Evolutionary conservation across 495 filamentous ascomycete genomes (phyloP).

Genomic region (Xylaria bambusicola): DNA sequence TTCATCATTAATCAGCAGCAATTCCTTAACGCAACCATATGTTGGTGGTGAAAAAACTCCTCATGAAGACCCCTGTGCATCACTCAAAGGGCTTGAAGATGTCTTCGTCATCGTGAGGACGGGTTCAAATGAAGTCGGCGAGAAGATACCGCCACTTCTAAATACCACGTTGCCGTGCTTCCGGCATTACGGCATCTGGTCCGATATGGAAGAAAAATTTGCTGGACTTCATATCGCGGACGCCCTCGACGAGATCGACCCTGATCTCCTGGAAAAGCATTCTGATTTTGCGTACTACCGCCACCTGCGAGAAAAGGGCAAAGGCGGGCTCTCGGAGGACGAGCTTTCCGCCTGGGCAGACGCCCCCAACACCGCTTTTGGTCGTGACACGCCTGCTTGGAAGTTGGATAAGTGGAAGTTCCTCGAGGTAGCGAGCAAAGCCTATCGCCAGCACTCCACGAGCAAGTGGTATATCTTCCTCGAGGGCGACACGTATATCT

Average conservation of each 20-base stretch:
- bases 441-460: constrained; percentile 3
- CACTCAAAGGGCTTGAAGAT: constrained; percentile 8
- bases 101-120: constrained; percentile 17
- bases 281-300: constrained; percentile 14
- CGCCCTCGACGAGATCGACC: constrained; percentile 10
- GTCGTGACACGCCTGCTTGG: constrained; percentile 15
- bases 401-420: constrained; percentile 20
- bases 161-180: constrained; percentile 12
- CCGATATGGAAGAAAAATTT: constrained; percentile 14
- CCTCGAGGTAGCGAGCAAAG: constrained; percentile 12
- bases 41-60: neutral
- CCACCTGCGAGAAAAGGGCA: constrained; percentile 4
- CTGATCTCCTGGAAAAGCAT: constrained; percentile 2
- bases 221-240: constrained; percentile 7
- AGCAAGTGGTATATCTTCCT: constrained; percentile 15
- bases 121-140: constrained; percentile 7
- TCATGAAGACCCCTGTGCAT: neutral
- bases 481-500: constrained; percentile 12
- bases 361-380: constrained; percentile 6
- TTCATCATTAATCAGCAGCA: neutral
- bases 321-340: neutral
- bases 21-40: neutral
- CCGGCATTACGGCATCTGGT: constrained; percentile 14
- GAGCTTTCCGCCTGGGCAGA: constrained; percentile 4
- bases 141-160: constrained; percentile 13